Percentiles rank a stretch among this genome's conserved stretches.
Conservation (phyloP, 495 filamentous ascomycete species). For the Cryomyces antarcticus region DNA sequence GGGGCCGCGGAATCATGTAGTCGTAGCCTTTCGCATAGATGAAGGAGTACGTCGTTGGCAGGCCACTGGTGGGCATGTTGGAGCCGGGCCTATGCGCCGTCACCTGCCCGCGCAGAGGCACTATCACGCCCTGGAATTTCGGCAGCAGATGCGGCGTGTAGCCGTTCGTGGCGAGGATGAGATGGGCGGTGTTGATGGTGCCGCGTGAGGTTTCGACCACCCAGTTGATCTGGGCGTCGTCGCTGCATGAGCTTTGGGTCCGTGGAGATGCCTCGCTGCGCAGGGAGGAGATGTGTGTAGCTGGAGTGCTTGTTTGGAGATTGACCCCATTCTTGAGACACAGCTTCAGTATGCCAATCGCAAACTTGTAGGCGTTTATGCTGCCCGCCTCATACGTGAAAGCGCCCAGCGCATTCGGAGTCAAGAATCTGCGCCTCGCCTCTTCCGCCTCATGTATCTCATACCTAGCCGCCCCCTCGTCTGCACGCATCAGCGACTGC, state of each 20-base stretch:
- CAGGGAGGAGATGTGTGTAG: conserved; percentile 18
- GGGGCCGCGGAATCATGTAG: conserved; percentile 45
- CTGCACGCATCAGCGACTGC: conserved; percentile 21
- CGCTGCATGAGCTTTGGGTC: neutral
- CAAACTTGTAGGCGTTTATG: conserved; percentile 44
- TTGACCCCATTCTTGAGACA: conserved; percentile 33
- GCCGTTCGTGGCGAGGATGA: conserved; percentile 55
- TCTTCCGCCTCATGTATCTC: conserved; percentile 24
- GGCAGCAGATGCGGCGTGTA: conserved; percentile 41
- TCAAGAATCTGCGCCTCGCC: conserved; percentile 24
- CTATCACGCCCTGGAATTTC: conserved; percentile 35
- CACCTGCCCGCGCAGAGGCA: conserved; percentile 49
- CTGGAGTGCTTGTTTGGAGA: conserved; percentile 42
- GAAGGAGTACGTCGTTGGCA: conserved; percentile 39
- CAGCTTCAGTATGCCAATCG: conserved; percentile 34
- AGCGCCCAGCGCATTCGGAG: conserved; percentile 26
- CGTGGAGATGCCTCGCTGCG: neutral
- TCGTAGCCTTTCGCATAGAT: conserved; percentile 37
- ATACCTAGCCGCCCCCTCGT: conserved; percentile 26
- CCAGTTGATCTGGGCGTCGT: conserved; percentile 12
- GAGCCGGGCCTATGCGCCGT: conserved; percentile 36
- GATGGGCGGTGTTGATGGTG: conserved; percentile 27
- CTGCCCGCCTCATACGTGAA: conserved; percentile 40
- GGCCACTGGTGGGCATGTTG: conserved; percentile 21
- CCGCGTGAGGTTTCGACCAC: conserved; percentile 33